phyloP scores from a whole-genome alignment of 2,329 filamentous ascomycete species.

The Cercospora brassicicola region DNA sequence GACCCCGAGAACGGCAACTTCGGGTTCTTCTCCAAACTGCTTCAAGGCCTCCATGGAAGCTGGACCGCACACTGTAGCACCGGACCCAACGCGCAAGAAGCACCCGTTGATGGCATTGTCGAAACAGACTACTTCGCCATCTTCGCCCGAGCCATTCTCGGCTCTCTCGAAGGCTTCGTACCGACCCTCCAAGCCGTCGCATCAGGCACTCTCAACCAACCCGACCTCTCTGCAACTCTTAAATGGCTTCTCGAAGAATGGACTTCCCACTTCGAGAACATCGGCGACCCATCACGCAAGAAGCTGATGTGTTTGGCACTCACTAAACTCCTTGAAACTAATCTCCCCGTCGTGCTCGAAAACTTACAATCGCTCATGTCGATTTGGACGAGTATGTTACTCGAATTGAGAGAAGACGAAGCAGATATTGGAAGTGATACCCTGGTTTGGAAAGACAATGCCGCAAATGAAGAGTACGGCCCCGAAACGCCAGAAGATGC shows the following conservation, averaged over 20 bases:
- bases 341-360: constrained; percentile 47
- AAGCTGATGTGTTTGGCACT: constrained; percentile 74
- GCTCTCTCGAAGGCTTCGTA: constrained; percentile 68
- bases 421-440: constrained; percentile 38
- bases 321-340: constrained; percentile 68
- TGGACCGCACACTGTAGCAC: constrained; percentile 75
- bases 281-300: constrained; percentile 63
- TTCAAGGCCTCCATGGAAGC: constrained; percentile 46
- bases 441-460: constrained; percentile 42
- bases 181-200: constrained; percentile 49
- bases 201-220: constrained; percentile 14
- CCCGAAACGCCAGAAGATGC: constrained; percentile 49
- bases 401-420: constrained; percentile 60
- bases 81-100: constrained; percentile 71
- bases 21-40: constrained; percentile 57
- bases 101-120: constrained; percentile 70
- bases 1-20: constrained; percentile 37
- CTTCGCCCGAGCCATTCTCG: constrained; percentile 73
- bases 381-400: constrained; percentile 71
- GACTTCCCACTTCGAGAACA: constrained; percentile 69
- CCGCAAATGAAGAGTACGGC: constrained; percentile 15
- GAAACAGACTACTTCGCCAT: constrained; percentile 85
- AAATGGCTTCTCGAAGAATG: constrained; percentile 57
- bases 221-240: constrained; percentile 40
- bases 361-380: constrained; percentile 70